Evolutionary conservation across 2,329 filamentous ascomycete genomes (phyloP).

Genomic region (Fusarium sp.): DNA sequence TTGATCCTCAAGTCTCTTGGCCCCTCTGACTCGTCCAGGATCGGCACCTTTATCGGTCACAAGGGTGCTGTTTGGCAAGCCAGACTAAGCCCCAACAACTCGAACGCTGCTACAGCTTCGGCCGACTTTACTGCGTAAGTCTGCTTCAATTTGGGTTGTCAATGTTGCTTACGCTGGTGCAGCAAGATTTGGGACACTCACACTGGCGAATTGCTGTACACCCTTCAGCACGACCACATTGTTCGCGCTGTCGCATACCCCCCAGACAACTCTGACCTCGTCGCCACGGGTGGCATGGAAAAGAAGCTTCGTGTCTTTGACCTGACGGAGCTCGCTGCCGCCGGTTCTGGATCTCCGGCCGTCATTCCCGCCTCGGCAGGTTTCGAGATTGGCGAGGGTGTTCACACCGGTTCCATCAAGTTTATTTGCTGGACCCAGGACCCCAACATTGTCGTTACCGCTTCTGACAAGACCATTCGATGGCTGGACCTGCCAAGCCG

Average conservation of each 20-base stretch:
- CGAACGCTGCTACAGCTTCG: conserved; percentile 90
- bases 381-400: conserved; percentile 88
- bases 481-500: conserved; percentile 93
- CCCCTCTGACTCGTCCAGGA: conserved; percentile 67
- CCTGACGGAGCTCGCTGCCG: conserved; percentile 70
- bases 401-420: conserved; percentile 91
- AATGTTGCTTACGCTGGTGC: conserved; percentile 45
- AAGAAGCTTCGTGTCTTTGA: conserved; percentile 98
- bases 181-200: conserved; percentile 98
- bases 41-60: conserved; percentile 97
- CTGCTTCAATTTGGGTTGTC: not conserved
- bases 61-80: conserved; percentile 99
- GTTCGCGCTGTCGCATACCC: conserved; percentile 94
- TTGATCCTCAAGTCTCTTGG: not conserved
- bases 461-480: conserved; percentile 89
- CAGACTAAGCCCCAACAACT: conserved; percentile 87
- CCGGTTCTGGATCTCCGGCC: conserved; percentile 54
- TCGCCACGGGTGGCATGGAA: conserved; percentile 95
- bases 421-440: conserved; percentile 95
- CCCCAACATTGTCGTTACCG: conserved; percentile 89
- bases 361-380: conserved; percentile 71
- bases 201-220: conserved; percentile 88
- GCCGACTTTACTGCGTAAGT: conserved; percentile 93
- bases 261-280: conserved; percentile 81
- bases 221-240: conserved; percentile 92